Evolutionary conservation across 1,139 yeast species (phyloP).

Genomic region (Blastobotrys serpentis): DNA sequence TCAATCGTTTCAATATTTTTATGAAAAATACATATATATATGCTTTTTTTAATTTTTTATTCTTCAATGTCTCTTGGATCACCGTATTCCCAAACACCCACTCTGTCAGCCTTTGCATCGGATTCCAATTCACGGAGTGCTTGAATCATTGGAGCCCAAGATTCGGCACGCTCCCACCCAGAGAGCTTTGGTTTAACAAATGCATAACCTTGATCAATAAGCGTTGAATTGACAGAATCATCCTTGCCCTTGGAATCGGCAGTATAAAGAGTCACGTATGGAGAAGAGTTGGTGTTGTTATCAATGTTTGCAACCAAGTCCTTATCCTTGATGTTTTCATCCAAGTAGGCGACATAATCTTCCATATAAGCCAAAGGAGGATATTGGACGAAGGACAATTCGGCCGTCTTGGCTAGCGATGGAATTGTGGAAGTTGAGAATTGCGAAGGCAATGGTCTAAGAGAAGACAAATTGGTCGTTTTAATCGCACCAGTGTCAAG

Average conservation of each 20-base stretch:
- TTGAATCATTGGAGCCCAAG: conserved; percentile 27
- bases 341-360: conserved; percentile 59
- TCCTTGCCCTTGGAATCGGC: conserved; percentile 56
- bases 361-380: conserved; percentile 65
- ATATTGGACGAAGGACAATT: conserved; percentile 54
- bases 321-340: conserved; percentile 54
- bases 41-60: background rate
- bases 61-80: conserved; percentile 64
- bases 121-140: conserved; percentile 45
- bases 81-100: conserved; percentile 83
- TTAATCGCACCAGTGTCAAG: conserved; percentile 67
- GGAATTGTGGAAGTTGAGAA: conserved; percentile 47
- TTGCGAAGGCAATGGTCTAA: conserved; percentile 57
- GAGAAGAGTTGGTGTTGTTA: conserved; percentile 43
- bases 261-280: conserved; percentile 58
- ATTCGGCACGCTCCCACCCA: conserved; percentile 42
- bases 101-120: conserved; percentile 53
- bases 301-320: conserved; percentile 57
- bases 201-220: conserved; percentile 66
- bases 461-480: conserved; percentile 46
- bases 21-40: background rate
- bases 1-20: background rate
- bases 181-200: conserved; percentile 49
- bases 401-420: conserved; percentile 58
- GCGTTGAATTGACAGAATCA: conserved; percentile 62